phyloP scores from a whole-genome alignment of 176 grass and related monocot species.

The Hordeum vulgare region DNA sequence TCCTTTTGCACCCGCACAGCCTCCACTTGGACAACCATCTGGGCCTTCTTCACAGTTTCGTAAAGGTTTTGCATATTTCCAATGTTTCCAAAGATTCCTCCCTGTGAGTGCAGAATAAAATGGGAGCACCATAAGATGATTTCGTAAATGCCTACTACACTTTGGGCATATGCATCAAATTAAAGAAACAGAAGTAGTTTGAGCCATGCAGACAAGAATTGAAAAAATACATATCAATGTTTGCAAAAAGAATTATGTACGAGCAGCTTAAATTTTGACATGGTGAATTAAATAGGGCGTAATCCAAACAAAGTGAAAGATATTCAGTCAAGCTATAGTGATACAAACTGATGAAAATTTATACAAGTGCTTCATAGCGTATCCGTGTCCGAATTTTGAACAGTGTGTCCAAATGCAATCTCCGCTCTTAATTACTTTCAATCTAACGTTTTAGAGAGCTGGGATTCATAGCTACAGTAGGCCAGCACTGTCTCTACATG shows the following conservation, averaged over 20 bases:
- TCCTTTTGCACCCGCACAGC: slow-evolving; percentile 96
- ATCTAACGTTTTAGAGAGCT: neutral
- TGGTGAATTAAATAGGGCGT: neutral
- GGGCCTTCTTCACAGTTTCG: slow-evolving; percentile 97
- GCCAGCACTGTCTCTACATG: neutral
- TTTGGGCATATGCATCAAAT: slow-evolving; percentile 8
- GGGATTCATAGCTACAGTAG: neutral
- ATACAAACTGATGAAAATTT: neutral
- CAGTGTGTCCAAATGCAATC: neutral
- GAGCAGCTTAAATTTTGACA: neutral
- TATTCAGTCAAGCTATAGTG: neutral
- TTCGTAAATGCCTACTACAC: neutral
- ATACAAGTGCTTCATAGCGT: neutral
- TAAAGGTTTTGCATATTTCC: slow-evolving; percentile 99
- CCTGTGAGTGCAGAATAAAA: slow-evolving; percentile 30
- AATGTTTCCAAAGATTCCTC: slow-evolving; percentile 84
- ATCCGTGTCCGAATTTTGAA: neutral
- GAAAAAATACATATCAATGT: neutral
- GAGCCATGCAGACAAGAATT: neutral
- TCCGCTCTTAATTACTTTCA: neutral
- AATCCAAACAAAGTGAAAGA: neutral
- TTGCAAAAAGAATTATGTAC: neutral
- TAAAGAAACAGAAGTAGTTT: neutral
- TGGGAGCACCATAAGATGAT: slow-evolving; percentile 9
- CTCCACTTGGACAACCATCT: slow-evolving; percentile 99